Percentiles rank a stretch among this genome's conserved stretches.
Evolutionary conservation across 129 eudicot genomes (phyloP).

Genomic region (Arctium lappa): DNA sequence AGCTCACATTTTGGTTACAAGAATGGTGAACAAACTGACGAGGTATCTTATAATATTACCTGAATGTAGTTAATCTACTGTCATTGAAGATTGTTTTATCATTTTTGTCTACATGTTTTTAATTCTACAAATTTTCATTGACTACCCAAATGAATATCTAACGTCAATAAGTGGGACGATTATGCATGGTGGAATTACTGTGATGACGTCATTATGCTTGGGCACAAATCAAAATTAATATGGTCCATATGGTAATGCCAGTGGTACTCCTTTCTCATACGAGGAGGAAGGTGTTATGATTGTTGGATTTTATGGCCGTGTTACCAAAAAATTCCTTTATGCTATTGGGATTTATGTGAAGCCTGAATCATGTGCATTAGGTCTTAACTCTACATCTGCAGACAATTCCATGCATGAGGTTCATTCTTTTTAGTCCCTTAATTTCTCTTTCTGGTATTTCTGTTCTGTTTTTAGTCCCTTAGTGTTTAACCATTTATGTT

Average conservation of each 20-base stretch:
- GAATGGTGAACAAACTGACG: neutral
- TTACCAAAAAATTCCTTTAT: neutral
- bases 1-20: neutral
- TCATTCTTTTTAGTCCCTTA: too few relatives aligned
- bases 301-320: slow-evolving; percentile 29
- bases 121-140: slow-evolving; percentile 5
- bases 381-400: too few relatives aligned
- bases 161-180: slow-evolving; percentile 13
- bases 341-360: too few relatives aligned
- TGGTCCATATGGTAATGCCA: slow-evolving; percentile 22
- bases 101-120: neutral
- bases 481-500: too few relatives aligned
- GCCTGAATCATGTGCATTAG: too few relatives aligned
- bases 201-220: slow-evolving; percentile 17
- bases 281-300: slow-evolving; percentile 3
- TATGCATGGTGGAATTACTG: neutral
- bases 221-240: slow-evolving; percentile 12
- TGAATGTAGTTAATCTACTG: neutral
- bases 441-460: too few relatives aligned
- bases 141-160: slow-evolving; percentile 15
- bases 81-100: neutral
- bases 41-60: neutral
- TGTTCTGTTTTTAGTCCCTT: neutral
- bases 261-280: neutral
- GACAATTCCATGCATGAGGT: too few relatives aligned